Evolutionary conservation across 2,329 filamentous ascomycete species (phyloP), one percentile per base, ranked within the genome.

Genomic region (Colletotrichum gloeosporioides): DNA sequence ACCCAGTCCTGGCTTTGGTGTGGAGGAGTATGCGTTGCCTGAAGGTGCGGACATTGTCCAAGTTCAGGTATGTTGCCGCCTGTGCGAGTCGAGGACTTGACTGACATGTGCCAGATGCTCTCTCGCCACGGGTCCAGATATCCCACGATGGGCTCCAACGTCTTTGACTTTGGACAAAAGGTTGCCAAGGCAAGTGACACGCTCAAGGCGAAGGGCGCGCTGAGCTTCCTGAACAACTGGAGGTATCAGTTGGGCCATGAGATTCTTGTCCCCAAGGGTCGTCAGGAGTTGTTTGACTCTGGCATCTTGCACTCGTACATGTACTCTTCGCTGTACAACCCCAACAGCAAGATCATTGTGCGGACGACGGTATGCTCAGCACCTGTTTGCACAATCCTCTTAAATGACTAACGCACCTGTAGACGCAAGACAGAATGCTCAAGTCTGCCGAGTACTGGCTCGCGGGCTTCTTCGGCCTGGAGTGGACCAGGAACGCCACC

Each of bases 371-470:
- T 88, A 82, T 71, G 85, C 78, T 25, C 7, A 4, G 25, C 27
- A n/a, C 8, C 8, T 18, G 8, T 18, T 8, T 36, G 8, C 8
- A 36, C 44, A 53, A 15, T 13, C 2, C 1, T 27, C 27, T 4
- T 3, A 2, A 3, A 78, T 82, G 66, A 82, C 77, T 55, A 1
- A n/a, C 1, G 18, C 2, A 39, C 8, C 15, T 18, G 9, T 13
- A 88, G 86, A 95, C 94, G 2, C 93, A 96, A 82, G 92, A 95
- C 81, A 91, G 94, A 29, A 96, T 96, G 94, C 86, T 94, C 27
- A 93, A 95, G 82, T 93, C 90, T 53, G 94, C 94, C 4, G 94
- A 96, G 83, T 94, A 96, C 83, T 96, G 95, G 84, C 85, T 95
- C 81, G 93, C 94, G 8, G 94, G 94, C 0, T 96, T 96, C 86